These are phyloP conservation scores for Turritis glabra DNA, from an alignment of 345 rosid genomes.

Conservation along the genomic window DNA sequence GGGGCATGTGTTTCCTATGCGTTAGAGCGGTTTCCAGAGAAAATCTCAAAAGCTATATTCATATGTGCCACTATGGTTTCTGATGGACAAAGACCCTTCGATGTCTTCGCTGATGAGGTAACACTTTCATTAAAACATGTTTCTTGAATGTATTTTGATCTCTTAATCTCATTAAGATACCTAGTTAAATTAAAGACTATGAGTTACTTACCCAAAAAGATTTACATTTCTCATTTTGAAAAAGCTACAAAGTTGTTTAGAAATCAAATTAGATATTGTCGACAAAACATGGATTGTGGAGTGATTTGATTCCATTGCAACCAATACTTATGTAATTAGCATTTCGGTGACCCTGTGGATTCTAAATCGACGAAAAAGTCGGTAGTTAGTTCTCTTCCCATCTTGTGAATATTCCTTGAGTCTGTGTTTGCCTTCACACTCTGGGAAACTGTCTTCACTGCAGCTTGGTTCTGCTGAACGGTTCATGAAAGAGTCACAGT, in stretches of 20 bases:
- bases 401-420: not conserved
- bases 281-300: not conserved
- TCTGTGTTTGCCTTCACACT: not conserved
- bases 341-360: not conserved
- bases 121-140: not conserved
- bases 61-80: slow-evolving; percentile 88
- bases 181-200: too few relatives aligned
- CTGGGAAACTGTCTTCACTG: slow-evolving; percentile 22
- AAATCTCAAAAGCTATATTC: slow-evolving; percentile 76
- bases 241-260: not conserved
- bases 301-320: not conserved
- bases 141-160: not conserved
- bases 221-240: not conserved
- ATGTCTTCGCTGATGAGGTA: slow-evolving; percentile 92
- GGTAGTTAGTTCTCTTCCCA: too few relatives aligned
- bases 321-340: not conserved
- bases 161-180: too few relatives aligned
- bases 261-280: too few relatives aligned
- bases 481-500: slow-evolving; percentile 82
- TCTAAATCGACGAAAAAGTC: not conserved
- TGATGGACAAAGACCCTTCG: slow-evolving; percentile 82
- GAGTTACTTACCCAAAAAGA: too few relatives aligned
- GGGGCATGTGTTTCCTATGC: slow-evolving; percentile 88
- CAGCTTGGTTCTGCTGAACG: slow-evolving; percentile 95
- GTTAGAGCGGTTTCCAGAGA: slow-evolving; percentile 68